Percentiles rank a stretch among this genome's conserved stretches.
Evolutionary conservation across 73 alveolate species (phyloP).

Genomic region (Effrenium voratum): DNA sequence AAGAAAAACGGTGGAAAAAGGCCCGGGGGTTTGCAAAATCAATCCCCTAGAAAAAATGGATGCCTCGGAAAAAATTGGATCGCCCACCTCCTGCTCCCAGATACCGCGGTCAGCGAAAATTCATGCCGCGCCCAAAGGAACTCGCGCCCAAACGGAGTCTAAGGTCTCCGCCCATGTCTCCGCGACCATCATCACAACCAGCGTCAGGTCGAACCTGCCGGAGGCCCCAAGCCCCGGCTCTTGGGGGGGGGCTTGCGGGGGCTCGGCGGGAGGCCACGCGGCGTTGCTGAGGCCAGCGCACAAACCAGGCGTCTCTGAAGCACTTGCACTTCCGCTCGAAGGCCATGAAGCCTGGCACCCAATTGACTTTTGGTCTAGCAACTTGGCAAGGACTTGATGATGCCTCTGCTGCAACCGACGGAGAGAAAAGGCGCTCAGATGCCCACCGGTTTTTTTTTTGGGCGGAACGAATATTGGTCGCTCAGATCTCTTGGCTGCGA

Average conservation of each 20-base stretch:
- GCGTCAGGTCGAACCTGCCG: constrained; percentile 40
- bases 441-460: too few species aligned
- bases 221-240: background rate
- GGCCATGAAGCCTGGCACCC: constrained; percentile 34
- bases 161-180: constrained; percentile 43
- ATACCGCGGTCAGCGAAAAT: background rate
- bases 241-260: background rate
- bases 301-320: constrained; percentile 63
- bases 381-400: too few species aligned
- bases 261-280: background rate
- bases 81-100: background rate
- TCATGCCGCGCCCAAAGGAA: background rate
- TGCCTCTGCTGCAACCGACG: too few species aligned
- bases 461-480: too few species aligned
- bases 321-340: background rate
- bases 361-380: too few species aligned
- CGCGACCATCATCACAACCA: constrained; percentile 81
- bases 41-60: background rate
- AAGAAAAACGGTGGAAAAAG: too few species aligned
- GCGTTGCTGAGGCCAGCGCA: background rate
- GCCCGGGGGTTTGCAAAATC: too few species aligned
- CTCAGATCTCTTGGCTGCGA: too few species aligned
- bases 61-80: too few species aligned
- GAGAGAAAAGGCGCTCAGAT: too few species aligned
- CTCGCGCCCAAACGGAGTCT: background rate